phyloP scores from a whole-genome alignment of 2,329 filamentous ascomycete genomes.

The Aspergillus amoenus region DNA sequence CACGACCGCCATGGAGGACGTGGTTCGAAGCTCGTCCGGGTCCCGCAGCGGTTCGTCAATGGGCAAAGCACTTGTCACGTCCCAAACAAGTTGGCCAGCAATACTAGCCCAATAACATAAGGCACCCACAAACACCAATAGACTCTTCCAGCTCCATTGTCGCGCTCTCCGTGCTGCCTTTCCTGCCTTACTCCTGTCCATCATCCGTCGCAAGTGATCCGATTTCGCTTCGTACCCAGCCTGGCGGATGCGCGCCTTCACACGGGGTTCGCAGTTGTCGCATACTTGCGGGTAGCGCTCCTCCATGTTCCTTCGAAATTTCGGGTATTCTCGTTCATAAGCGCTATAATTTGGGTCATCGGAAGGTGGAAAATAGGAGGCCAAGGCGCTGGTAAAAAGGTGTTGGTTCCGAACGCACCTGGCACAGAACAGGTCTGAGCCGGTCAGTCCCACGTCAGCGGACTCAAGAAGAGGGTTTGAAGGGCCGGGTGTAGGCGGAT shows the following conservation, averaged over 20 bases:
- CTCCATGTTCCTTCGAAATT: constrained; percentile 72
- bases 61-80: constrained; percentile 36
- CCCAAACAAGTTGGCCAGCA: constrained; percentile 44
- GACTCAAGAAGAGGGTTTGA: constrained; percentile 48
- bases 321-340: constrained; percentile 67
- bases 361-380: constrained; percentile 71
- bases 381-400: constrained; percentile 71
- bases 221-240: constrained; percentile 80
- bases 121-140: constrained; percentile 45
- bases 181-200: constrained; percentile 59
- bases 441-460: constrained; percentile 24
- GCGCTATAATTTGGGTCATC: constrained; percentile 67
- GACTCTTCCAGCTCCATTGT: constrained; percentile 44
- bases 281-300: constrained; percentile 87
- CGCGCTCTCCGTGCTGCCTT: constrained; percentile 32
- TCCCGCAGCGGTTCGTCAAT: constrained; percentile 15
- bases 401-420: constrained; percentile 88
- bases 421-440: constrained; percentile 62
- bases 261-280: constrained; percentile 71
- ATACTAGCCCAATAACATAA: constrained; percentile 44
- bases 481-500: constrained; percentile 32
- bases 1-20: constrained; percentile 16
- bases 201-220: constrained; percentile 73
- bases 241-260: constrained; percentile 66
- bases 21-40: constrained; percentile 11